Evolutionary conservation across 2,329 filamentous ascomycete genomes (phyloP).

Genomic region (Xylaria polymorpha): DNA sequence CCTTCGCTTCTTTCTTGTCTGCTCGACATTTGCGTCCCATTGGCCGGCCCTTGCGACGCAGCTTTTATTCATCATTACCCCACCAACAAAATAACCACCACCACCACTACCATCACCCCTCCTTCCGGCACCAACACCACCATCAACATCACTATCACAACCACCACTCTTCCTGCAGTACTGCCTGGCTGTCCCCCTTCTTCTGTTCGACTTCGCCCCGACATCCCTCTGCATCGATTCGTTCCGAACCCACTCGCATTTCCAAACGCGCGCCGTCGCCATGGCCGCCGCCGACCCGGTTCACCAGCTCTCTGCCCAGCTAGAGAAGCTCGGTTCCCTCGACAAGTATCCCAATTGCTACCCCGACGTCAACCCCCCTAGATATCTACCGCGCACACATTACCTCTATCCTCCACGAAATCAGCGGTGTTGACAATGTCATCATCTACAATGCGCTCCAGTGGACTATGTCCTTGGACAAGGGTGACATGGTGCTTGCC

Average conservation of each 20-base stretch:
- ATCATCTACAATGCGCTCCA: constrained; percentile 81
- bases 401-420: constrained; percentile 72
- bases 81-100: constrained; percentile 24
- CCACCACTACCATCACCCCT: constrained; percentile 1
- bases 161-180: background rate
- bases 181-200: constrained; percentile 8
- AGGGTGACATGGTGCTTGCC: constrained; percentile 83
- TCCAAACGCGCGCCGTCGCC: constrained; percentile 30
- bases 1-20: constrained; percentile 29
- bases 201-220: background rate
- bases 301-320: constrained; percentile 42
- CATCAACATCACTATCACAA: background rate
- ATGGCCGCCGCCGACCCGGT: constrained; percentile 43
- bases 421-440: constrained; percentile 75
- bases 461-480: constrained; percentile 83
- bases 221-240: background rate
- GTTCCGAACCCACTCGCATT: background rate
- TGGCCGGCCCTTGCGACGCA: constrained; percentile 32
- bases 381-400: constrained; percentile 85
- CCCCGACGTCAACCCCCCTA: constrained; percentile 78
- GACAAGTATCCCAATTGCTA: constrained; percentile 67
- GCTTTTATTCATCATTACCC: constrained; percentile 35
- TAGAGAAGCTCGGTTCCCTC: constrained; percentile 44
- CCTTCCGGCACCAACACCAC: background rate
- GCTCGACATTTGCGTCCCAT: constrained; percentile 21